These are phyloP conservation scores for Arthroderma sp. DNA, from an alignment of 2,329 filamentous ascomycete species.

Conservation along the genomic window DNA sequence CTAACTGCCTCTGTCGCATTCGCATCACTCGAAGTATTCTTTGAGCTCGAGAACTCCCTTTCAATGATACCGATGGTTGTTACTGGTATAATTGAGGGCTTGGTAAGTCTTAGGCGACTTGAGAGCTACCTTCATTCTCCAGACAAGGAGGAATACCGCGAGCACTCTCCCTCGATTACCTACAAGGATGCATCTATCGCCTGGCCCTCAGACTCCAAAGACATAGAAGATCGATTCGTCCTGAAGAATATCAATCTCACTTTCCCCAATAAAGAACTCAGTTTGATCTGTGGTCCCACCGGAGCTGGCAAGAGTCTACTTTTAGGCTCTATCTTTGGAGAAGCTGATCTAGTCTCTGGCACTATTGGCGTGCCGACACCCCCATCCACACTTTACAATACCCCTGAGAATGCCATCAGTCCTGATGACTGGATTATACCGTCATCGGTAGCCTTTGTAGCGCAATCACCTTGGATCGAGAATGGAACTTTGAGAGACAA, in stretches of 20 bases:
- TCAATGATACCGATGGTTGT: constrained; percentile 2
- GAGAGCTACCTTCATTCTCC: constrained; percentile 3
- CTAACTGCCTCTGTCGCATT: constrained; percentile 65
- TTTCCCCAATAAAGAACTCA: not conserved
- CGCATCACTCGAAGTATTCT: constrained; percentile 39
- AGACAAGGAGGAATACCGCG: not conserved
- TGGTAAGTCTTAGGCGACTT: constrained; percentile 2
- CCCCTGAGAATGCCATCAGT: not conserved
- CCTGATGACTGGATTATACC: constrained; percentile 2
- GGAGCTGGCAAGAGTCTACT: constrained; percentile 6
- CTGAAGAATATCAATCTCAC: constrained; percentile 1
- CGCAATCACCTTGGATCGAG: constrained; percentile 56
- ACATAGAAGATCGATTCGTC: not conserved
- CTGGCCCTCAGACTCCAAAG: constrained; percentile 18
- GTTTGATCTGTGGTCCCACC: constrained; percentile 3
- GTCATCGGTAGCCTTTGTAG: constrained; percentile 1
- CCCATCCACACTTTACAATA: not conserved
- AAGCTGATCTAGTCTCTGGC: not conserved
- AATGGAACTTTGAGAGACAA: constrained; percentile 60
- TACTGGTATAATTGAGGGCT: not conserved
- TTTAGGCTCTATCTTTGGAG: constrained; percentile 1
- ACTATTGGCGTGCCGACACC: not conserved
- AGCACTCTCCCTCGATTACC: not conserved
- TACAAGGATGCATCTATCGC: not conserved
- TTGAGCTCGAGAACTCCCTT: not conserved